A percentile compares a stretch with the other conserved stretches of the same genome.
phyloP scores from a whole-genome alignment of 2,329 filamentous ascomycete genomes.

The Sporothrix humicola region DNA sequence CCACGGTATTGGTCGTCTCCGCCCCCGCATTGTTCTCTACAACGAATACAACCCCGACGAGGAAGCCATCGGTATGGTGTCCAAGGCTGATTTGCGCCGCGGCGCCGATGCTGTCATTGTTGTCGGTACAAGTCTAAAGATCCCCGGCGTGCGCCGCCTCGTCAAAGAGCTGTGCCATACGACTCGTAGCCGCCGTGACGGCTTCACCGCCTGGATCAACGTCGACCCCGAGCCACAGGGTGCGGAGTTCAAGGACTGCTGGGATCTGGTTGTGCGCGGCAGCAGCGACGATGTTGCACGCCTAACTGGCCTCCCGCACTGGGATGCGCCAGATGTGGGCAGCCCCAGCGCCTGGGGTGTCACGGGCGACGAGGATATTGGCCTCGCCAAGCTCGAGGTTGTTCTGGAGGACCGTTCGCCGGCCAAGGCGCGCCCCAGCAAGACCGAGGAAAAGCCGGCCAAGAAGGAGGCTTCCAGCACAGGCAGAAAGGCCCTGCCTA shows the following conservation, averaged over 20 bases:
- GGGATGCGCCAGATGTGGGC: slow-evolving; percentile 62
- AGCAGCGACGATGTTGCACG: slow-evolving; percentile 87
- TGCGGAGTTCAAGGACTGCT: slow-evolving; percentile 86
- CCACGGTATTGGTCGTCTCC: slow-evolving; percentile 87
- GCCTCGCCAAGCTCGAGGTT: slow-evolving; percentile 50
- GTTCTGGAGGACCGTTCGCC: slow-evolving; percentile 47
- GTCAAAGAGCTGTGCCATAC: slow-evolving; percentile 89
- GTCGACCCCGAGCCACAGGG: slow-evolving; percentile 81
- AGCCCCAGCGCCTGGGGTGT: slow-evolving; percentile 48
- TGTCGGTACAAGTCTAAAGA: slow-evolving; percentile 93
- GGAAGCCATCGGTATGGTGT: slow-evolving; percentile 92
- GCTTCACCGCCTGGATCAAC: slow-evolving; percentile 94
- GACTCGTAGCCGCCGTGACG: slow-evolving; percentile 80
- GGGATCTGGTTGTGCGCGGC: slow-evolving; percentile 87
- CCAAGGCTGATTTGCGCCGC: slow-evolving; percentile 80
- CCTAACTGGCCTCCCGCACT: slow-evolving; percentile 67
- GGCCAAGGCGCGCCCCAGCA: slow-evolving; percentile 6
- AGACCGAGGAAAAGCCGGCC: slow-evolving; percentile 37
- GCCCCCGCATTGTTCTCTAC: slow-evolving; percentile 94
- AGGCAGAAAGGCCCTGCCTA: neutral
- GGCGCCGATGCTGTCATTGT: slow-evolving; percentile 92
- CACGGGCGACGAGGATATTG: slow-evolving; percentile 51
- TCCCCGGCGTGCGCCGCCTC: slow-evolving; percentile 87
- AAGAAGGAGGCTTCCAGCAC: neutral
- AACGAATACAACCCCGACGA: slow-evolving; percentile 97